Percentiles rank a stretch among this genome's conserved stretches.
Conservation (phyloP, 352 stramenopile genomes). For the Phytophthora brassicae region DNA sequence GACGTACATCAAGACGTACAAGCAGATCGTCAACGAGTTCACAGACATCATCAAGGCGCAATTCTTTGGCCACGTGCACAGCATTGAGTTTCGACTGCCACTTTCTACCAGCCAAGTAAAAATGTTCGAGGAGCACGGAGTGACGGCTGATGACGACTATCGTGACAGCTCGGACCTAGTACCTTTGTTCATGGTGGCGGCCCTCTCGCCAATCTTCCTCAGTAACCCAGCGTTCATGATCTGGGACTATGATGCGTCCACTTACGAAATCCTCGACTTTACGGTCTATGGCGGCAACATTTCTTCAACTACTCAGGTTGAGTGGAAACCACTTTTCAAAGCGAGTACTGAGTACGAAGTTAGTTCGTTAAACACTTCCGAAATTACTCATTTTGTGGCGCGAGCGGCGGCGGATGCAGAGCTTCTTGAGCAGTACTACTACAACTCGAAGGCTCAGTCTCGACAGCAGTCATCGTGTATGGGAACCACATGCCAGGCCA, state of each 20-base stretch:
- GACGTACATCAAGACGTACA: constrained; percentile 84
- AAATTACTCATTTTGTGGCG: constrained; percentile 46
- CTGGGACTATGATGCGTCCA: constrained; percentile 68
- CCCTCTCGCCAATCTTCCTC: constrained; percentile 88
- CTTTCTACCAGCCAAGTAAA: constrained; percentile 15
- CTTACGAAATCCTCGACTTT: constrained; percentile 75
- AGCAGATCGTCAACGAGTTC: constrained; percentile 65
- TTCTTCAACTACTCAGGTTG: constrained; percentile 37
- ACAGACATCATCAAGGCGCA: constrained; percentile 74
- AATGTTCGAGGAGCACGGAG: constrained; percentile 16
- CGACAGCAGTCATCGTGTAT: constrained; percentile 41
- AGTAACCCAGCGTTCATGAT: constrained; percentile 92
- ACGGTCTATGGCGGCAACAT: constrained; percentile 81
- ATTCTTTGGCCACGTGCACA: constrained; percentile 93
- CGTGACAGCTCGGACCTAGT: constrained; percentile 36
- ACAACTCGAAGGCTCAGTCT: constrained; percentile 77
- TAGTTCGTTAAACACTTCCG: constrained; percentile 42
- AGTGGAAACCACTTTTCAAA: constrained; percentile 60
- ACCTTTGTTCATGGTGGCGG: constrained; percentile 79
- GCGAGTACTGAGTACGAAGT: constrained; percentile 55
- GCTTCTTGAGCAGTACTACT: constrained; percentile 74
- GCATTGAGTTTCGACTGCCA: constrained; percentile 86
- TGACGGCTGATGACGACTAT: constrained; percentile 13
- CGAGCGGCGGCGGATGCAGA: constrained; percentile 43
- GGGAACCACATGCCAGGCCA: constrained; percentile 46